Base-by-base conservation (phyloP, 2,329 filamentous ascomycete species). In the Amylocarpus encephaloides region DNA sequence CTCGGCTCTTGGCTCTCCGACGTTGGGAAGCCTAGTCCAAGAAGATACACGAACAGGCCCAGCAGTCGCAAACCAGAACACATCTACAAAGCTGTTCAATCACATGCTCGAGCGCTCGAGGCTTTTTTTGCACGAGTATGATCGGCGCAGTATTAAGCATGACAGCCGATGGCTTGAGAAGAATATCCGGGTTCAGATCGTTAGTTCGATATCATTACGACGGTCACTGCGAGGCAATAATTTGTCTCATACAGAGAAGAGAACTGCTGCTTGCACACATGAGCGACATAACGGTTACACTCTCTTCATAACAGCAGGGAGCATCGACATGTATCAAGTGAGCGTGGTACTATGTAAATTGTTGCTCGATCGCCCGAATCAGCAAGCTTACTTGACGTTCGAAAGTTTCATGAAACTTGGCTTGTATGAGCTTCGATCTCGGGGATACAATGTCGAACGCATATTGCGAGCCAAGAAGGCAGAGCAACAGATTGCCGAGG, bases 391-490 rank as follows among this genome's bases (percentile, higher is more conserved):
- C 48, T 78, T 96, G 49, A 92, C 93, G 48, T 82, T 98, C 49
- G 93, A 97, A 68, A 91, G 89, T 47, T 85, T 98, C 55, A 72
- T 98, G 34, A 92, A 87, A 51, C 83, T 93, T 7, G 88, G 92
- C 59, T 75, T 98, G 19, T 79, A 86, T 42, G 84, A 91, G 46
- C 72, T 98, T 36, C 84, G 88, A 61, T 82, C 83, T 53, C 88
- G 93, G 56, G 93, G 93, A 1, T 97, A 96, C 73, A 97, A 98
- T 59, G 93, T 98, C 35, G 89, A 96, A 63, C 85, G 93, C 44
- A 97, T 98, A 55, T 75, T 98, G 18, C 82, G 88, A 34, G 85
- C 85, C 48, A 94, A 94, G 70, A 89, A 86, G 16, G 87, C 88
- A 2, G 90, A 97, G 67, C 88, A 88, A 5, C 81, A 88, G 46